These are phyloP conservation scores for Blastobotrys serpentis DNA, from an alignment of 1,139 yeast species.

Conservation along the genomic window DNA sequence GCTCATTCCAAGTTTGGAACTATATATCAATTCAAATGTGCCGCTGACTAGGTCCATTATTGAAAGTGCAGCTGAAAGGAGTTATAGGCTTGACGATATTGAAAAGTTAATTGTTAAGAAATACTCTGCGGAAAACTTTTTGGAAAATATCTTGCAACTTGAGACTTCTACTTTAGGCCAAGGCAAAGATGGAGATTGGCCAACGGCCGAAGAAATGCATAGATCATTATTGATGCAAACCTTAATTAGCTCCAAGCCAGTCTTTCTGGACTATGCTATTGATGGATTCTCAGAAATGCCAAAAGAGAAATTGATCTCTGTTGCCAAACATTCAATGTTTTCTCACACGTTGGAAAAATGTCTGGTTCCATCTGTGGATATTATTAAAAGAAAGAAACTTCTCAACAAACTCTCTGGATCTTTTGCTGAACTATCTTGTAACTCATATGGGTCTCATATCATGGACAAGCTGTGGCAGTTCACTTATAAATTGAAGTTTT, in stretches of 20 bases:
- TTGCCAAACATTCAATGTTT: conserved; percentile 86
- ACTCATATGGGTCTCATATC: conserved; percentile 89
- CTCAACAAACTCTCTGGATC: conserved; percentile 59
- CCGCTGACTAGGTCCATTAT: conserved; percentile 69
- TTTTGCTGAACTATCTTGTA: conserved; percentile 61
- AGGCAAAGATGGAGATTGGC: conserved; percentile 77
- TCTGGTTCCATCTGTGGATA: conserved; percentile 47
- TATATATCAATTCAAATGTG: conserved; percentile 46
- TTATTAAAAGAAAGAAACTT: conserved; percentile 62
- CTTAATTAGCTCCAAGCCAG: conserved; percentile 55
- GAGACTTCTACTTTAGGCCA: conserved; percentile 74
- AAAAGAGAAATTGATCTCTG: conserved; percentile 56
- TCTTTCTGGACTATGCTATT: conserved; percentile 57
- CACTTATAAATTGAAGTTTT: conserved; percentile 72
- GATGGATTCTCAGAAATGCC: conserved; percentile 62
- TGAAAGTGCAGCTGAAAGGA: conserved; percentile 58
- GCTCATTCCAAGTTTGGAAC: conserved; percentile 67
- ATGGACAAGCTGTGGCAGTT: conserved; percentile 83
- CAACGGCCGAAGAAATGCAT: conserved; percentile 86
- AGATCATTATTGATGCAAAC: conserved; percentile 72
- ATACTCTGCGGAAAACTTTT: conserved; percentile 47
- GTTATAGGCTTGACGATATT: conserved; percentile 65
- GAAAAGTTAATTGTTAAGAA: conserved; percentile 58
- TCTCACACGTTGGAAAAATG: conserved; percentile 65
- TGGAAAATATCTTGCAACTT: conserved; percentile 66